These are phyloP conservation scores for Yamadazyma atlantica DNA, from an alignment of 1,139 yeast species.

Conservation along the genomic window DNA sequence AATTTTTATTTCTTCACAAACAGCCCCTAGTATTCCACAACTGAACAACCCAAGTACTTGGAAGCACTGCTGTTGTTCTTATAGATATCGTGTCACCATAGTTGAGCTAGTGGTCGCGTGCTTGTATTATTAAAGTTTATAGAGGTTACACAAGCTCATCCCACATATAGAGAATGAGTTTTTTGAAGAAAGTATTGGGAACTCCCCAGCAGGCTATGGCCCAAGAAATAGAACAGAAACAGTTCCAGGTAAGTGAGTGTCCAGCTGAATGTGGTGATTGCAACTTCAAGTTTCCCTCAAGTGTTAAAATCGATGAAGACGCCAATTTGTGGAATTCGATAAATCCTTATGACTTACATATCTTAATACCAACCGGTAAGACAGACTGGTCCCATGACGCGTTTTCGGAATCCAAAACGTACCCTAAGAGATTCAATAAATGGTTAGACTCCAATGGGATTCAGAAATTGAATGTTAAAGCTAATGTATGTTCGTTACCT, in stretches of 20 bases:
- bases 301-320: slow-evolving; percentile 49
- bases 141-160: not conserved
- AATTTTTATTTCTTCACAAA: no score
- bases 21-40: no score
- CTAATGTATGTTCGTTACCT: slow-evolving; percentile 12
- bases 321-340: slow-evolving; percentile 69
- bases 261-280: slow-evolving; percentile 52
- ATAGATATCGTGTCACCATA: no score
- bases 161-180: slow-evolving; percentile 1
- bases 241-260: slow-evolving; percentile 46
- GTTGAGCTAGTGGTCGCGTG: no score
- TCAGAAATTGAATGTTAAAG: slow-evolving; percentile 49
- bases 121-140: not conserved
- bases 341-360: slow-evolving; percentile 65
- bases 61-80: no score
- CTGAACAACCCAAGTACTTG: no score
- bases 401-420: slow-evolving; percentile 48
- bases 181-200: slow-evolving; percentile 1
- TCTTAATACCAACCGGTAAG: slow-evolving; percentile 79
- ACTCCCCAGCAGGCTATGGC: slow-evolving; percentile 4
- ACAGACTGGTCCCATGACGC: slow-evolving; percentile 86
- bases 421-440: slow-evolving; percentile 47
- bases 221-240: slow-evolving; percentile 29
- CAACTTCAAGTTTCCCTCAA: slow-evolving; percentile 51
- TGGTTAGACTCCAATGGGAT: slow-evolving; percentile 38